phyloP scores from a whole-genome alignment of 1,139 yeast species.

The Yamadazyma trypodendri region DNA sequence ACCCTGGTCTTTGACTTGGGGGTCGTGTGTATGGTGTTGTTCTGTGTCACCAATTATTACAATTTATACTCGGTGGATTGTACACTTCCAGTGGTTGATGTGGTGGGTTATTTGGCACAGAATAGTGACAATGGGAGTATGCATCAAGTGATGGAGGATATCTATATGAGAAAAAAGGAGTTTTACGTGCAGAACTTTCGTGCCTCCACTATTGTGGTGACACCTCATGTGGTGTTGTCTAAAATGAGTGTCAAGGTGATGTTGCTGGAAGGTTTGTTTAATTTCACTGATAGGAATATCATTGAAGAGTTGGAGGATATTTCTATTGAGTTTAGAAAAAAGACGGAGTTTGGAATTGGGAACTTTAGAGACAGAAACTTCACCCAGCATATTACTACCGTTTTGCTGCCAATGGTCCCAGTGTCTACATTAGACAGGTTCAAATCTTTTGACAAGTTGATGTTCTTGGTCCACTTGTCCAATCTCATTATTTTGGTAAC shows the following conservation, averaged over 20 bases:
- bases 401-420: slow-evolving; percentile 1
- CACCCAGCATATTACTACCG: background rate
- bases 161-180: slow-evolving; percentile 23
- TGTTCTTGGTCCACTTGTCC: slow-evolving; percentile 2
- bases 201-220: slow-evolving; percentile 19
- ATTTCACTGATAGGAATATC: slow-evolving; percentile 9
- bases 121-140: background rate
- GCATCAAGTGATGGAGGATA: slow-evolving; percentile 14
- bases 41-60: slow-evolving; percentile 4
- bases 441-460: background rate
- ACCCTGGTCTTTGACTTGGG: background rate
- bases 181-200: slow-evolving; percentile 18
- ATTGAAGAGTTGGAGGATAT: background rate
- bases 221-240: slow-evolving; percentile 17
- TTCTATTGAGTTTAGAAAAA: background rate
- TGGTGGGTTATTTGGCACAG: slow-evolving; percentile 4
- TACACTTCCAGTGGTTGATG: slow-evolving; percentile 7
- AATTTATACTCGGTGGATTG: slow-evolving; percentile 4
- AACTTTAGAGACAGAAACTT: background rate
- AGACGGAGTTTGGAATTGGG: background rate
- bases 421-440: background rate
- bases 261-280: slow-evolving; percentile 20
- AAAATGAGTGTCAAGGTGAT: slow-evolving; percentile 12
- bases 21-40: background rate
- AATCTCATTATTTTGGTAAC: slow-evolving; percentile 1